Evolutionary conservation across 1,139 yeast species (phyloP), one percentile per base, ranked within the genome.

Genomic region (Pichia sp.): DNA sequence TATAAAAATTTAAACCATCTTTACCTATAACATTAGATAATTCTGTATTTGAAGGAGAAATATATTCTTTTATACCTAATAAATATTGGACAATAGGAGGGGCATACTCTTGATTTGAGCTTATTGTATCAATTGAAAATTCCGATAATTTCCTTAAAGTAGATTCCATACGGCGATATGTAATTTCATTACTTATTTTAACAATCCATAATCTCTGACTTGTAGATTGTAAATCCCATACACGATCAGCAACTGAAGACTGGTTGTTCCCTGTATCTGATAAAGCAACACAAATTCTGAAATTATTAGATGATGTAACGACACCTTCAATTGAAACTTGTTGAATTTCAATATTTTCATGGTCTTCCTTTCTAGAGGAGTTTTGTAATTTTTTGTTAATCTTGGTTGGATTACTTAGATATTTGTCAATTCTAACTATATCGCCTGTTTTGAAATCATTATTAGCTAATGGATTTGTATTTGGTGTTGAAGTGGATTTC

Each of bases 111-210:
- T 34, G 34, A 18, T 42, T 40, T 4, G 48, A 42, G 5, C 46
- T 42, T 4, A 68, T 51, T 7, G 59, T 50, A 5, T 50, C 55
- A 50, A 68, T 53, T 66, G 68, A 55, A 64, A 78, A 59, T 53
- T 81, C 85, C 9, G 70, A 66, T n/a, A 86, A 68, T 57, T 81
- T 84, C 41, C 82, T 74, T 80, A 90, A 71, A 0, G 95, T 81
- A 25, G 85, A 79, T 46, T 81, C 79, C 96, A 92, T 88, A 54
- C 97, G 64, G 55, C 81, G 81, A 58, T 83, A 86, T 0, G 90
- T 83, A 9, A 81, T 70, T 6, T 85, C 79, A 67, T 78, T 87
- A 51, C 83, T 71, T n/a, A 85, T 66, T 60, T 84, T 81, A 4
- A 82, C 81, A 1, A 84, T 63, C 81, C 85, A 81, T 52, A 54